Conservation (phyloP, 805 yeast species). For the Dipodascopsis uninucleata region DNA sequence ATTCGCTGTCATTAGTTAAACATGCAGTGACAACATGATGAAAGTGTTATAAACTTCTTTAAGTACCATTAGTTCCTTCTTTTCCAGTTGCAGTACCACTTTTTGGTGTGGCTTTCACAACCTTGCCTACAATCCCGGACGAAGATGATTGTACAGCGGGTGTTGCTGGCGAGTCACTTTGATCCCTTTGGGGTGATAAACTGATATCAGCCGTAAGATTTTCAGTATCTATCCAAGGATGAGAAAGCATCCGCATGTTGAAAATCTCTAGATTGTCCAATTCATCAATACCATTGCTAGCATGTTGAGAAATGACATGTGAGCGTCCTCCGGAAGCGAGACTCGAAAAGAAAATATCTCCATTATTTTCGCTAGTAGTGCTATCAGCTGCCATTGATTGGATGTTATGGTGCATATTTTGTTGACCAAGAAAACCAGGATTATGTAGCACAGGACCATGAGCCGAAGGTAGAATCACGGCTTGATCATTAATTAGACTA, state of each 20-base stretch:
- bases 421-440: constrained; percentile 7
- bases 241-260: constrained; percentile 23
- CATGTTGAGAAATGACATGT: constrained; percentile 23
- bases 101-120: background rate
- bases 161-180: no score
- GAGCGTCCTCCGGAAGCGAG: constrained; percentile 23
- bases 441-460: constrained; percentile 21
- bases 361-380: constrained; percentile 1
- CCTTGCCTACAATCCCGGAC: background rate
- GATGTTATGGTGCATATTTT: constrained; percentile 5
- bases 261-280: constrained; percentile 22
- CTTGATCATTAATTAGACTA: no score
- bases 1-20: no score
- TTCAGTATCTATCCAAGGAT: constrained; percentile 20
- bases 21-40: no score
- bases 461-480: constrained; percentile 11
- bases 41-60: no score
- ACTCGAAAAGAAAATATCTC: constrained; percentile 23
- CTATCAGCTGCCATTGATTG: constrained; percentile 3
- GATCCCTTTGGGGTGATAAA: background rate
- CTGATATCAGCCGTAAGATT: background rate
- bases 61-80: no score
- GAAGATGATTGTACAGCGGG: no score
- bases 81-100: background rate
- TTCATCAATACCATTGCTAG: constrained; percentile 18